These are phyloP conservation scores for Hanseniaspora pseudoguilliermondii DNA, from an alignment of 805 yeast species.

Conservation along the genomic window DNA sequence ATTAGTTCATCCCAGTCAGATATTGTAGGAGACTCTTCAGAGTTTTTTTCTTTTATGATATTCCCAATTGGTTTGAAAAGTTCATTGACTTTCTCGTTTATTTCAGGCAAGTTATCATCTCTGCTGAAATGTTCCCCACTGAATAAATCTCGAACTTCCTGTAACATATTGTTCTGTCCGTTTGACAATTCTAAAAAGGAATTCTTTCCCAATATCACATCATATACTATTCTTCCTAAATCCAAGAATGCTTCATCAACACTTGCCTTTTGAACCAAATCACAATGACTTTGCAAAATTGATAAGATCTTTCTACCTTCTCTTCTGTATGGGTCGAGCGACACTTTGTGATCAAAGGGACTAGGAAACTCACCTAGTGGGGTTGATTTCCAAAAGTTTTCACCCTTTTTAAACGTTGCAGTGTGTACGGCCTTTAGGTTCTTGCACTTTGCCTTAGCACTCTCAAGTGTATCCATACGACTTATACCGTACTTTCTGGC, in stretches of 20 bases:
- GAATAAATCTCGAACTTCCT: slow-evolving; percentile 18
- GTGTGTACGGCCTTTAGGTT: slow-evolving; percentile 71
- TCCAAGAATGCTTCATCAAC: slow-evolving; percentile 89
- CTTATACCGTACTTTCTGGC: slow-evolving; percentile 75
- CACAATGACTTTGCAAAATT: slow-evolving; percentile 49
- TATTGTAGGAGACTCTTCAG: slow-evolving; percentile 16
- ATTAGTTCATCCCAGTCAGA: slow-evolving; percentile 75
- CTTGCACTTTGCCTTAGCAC: slow-evolving; percentile 69
- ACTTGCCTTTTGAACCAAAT: slow-evolving; percentile 79
- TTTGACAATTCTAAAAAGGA: slow-evolving; percentile 15
- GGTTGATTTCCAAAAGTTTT: slow-evolving; percentile 66
- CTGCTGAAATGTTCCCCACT: slow-evolving; percentile 20
- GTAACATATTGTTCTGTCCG: slow-evolving; percentile 14
- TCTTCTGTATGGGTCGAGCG: slow-evolving; percentile 80
- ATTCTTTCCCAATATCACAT: slow-evolving; percentile 15
- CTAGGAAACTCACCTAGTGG: slow-evolving; percentile 30
- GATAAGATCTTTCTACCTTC: slow-evolving; percentile 70
- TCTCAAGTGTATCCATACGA: slow-evolving; percentile 58
- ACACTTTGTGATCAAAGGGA: slow-evolving; percentile 62
- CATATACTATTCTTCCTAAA: slow-evolving; percentile 52
- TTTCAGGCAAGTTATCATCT: slow-evolving; percentile 20
- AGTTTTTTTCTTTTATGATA: slow-evolving; percentile 18
- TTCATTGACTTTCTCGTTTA: slow-evolving; percentile 15
- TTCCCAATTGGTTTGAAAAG: slow-evolving; percentile 16
- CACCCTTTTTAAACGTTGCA: slow-evolving; percentile 84